Evolutionary conservation across 2,329 filamentous ascomycete species (phyloP), one percentile per base, ranked within the genome.

Genomic region (Paraphoma sp.): DNA sequence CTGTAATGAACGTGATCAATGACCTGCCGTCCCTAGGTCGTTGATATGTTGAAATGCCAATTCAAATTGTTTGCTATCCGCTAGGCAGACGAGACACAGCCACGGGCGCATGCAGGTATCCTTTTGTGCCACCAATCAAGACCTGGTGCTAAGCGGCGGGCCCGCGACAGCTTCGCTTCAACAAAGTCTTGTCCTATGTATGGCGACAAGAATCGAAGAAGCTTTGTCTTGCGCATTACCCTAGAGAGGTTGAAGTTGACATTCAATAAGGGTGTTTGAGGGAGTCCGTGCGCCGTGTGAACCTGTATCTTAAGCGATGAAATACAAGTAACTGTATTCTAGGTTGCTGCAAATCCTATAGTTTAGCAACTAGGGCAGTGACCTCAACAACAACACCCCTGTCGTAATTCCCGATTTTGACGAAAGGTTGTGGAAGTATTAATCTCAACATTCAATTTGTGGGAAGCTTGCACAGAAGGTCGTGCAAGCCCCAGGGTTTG

Each of bases 201-300:
- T 51, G n/a, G 12, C 48, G 41, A 44, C 31, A 12, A 47, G 31
- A 31, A 47, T 31, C 8, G 33, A 47, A 17, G 33, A 31, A 47
- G 9, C 7, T 33, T 31, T 47, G 31, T 47, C 33, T 47, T 33
- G 29, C 18, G 28, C 29, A 47, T 16, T 47, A 12, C 6, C 9
- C 7, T 47, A 47, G 23, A 17, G 17, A 47, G 33, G 14, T 33
- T 31, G 18, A 50, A 50, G 23, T 18, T n/a, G n/a, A n/a, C n/a
- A n/a, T 18, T 41, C 23, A 8, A 18, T 17, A 18, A 9, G 16
- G 36, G 30, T 51, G 36, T 42, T 51, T 51, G 18, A 30, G 29
- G 41, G 38, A 6, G 42, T 51, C 48, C 48, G 48, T 51, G 48
- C 48, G 48, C 48, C 36, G 18, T n/a, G 33, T 44, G 41, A n/a